Evolutionary conservation across 495 filamentous ascomycete species (phyloP), one percentile per base, ranked within the genome.

Genomic region (Aspergillus indologenus): DNA sequence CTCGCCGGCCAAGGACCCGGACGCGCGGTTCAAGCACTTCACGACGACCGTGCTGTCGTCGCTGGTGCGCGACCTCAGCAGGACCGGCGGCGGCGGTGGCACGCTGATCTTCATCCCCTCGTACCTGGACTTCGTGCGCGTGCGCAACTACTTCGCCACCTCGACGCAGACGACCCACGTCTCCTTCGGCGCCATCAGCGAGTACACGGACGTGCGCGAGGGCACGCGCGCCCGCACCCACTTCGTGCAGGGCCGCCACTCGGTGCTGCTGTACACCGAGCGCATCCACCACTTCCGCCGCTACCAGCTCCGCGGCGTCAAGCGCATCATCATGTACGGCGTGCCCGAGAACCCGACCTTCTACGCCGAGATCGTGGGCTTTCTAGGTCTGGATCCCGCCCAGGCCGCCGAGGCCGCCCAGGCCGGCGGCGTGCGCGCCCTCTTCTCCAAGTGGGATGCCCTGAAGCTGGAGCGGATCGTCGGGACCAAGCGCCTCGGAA

Each of bases 241-340:
- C 65, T 98, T 98, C 74, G 71, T 91, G 57, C 87, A 73, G 46
- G 93, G 92, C 5, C 80, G 90, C 24, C 88, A 96, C 64, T 86
- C 85, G 40, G 81, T 97, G 20, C 74, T 98, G 40, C 77, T 98
- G 18, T 98, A 98, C 72, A 92, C 91, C 9, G 92, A 93, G 71
- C 87, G 94, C 24, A 87, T 92, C 18, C 95, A 98, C 74, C 95
- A 98, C 70, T 98, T 98, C 78, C 80, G 90, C 23, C 82, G 95
- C 20, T 93, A 91, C 65, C 81, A 81, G 58, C 74, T 98, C 20
- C 80, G 85, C 34, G 94, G 94, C 12, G 91, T 92, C 23, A 86
- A 84, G 70, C 81, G 83, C 51, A 81, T 97, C 8, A 75, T 96
- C 44, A 85, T 96, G 78, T 98, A 98, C 70, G 86, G 85, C 1